Conservation (phyloP, 2,329 filamentous ascomycete species). For the Aspergillus sp. region DNA sequence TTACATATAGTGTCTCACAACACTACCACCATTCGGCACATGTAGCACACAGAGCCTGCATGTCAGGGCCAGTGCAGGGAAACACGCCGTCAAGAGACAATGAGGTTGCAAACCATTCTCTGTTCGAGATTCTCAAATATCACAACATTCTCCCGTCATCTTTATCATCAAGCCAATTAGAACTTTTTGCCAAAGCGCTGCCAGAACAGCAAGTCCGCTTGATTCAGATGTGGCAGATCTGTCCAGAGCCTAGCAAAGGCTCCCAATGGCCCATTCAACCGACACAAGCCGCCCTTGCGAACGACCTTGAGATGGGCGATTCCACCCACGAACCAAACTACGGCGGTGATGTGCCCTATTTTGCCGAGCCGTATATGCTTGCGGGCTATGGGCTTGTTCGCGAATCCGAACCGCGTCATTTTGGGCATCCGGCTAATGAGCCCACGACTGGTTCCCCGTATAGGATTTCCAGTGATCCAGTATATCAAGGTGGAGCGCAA, state of each 20-base stretch:
- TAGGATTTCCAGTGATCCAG: slow-evolving; percentile 40
- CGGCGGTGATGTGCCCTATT: slow-evolving; percentile 31
- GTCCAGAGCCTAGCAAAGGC: slow-evolving; percentile 46
- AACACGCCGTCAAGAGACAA: slow-evolving; percentile 29
- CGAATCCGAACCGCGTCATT: slow-evolving; percentile 33
- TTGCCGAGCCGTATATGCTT: slow-evolving; percentile 79
- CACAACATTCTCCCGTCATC: slow-evolving; percentile 61
- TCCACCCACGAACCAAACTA: slow-evolving; percentile 20
- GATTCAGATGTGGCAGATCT: slow-evolving; percentile 82
- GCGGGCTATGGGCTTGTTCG: slow-evolving; percentile 73
- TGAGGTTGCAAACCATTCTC: slow-evolving; percentile 4
- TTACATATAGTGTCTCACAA: slow-evolving; percentile 73
- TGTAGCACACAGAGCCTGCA: slow-evolving; percentile 50
- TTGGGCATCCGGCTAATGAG: slow-evolving; percentile 17
- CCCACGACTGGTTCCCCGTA: slow-evolving; percentile 35
- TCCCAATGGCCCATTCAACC: slow-evolving; percentile 4
- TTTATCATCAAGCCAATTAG: slow-evolving; percentile 72
- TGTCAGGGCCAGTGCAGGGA: slow-evolving; percentile 35
- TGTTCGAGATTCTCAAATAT: slow-evolving; percentile 53
- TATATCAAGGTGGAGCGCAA: slow-evolving; percentile 34
- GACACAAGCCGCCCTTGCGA: background rate
- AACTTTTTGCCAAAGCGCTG: slow-evolving; percentile 75
- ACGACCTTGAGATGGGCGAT: slow-evolving; percentile 48
- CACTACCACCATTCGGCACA: slow-evolving; percentile 84
- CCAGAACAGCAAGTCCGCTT: slow-evolving; percentile 70